phyloP scores from a whole-genome alignment of 75 land plant species.

The Sequoiadendron giganteum region DNA sequence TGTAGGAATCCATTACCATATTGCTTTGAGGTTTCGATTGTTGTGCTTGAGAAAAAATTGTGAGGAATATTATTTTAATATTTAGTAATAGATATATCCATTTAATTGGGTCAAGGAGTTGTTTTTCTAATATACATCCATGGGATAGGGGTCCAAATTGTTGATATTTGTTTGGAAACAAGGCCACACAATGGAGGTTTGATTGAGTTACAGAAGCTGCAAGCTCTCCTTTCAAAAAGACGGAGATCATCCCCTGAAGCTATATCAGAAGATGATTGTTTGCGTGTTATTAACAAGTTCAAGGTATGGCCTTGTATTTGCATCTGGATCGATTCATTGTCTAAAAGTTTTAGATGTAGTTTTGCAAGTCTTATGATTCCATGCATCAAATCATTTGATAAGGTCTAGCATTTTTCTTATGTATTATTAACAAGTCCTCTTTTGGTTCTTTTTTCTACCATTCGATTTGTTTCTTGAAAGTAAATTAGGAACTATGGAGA shows the following conservation, averaged over 20 bases:
- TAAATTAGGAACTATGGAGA: no score
- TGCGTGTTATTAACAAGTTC: no score
- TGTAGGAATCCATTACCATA: neutral
- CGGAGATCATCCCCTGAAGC: conserved; percentile 74
- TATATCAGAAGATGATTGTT: no score
- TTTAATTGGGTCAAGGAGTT: neutral
- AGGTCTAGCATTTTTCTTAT: neutral
- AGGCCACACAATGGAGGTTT: no score
- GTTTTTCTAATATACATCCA: neutral
- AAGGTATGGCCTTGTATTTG: no score
- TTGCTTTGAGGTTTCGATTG: neutral
- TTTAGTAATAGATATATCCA: neutral
- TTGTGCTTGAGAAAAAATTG: neutral
- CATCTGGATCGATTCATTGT: conserved; percentile 22
- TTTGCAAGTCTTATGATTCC: neutral
- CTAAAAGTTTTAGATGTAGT: neutral
- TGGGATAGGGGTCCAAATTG: conserved; percentile 75
- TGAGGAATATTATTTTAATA: neutral
- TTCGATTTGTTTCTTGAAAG: neutral
- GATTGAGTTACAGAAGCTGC: conserved; percentile 76
- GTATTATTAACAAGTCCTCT: no score
- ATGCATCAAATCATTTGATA: neutral
- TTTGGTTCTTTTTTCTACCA: neutral
- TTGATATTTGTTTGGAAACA: no score
- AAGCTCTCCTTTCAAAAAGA: conserved; percentile 59